Evolutionary conservation across 768 basidiomycete species (phyloP).

Genomic region (Myochromella boudieri): DNA sequence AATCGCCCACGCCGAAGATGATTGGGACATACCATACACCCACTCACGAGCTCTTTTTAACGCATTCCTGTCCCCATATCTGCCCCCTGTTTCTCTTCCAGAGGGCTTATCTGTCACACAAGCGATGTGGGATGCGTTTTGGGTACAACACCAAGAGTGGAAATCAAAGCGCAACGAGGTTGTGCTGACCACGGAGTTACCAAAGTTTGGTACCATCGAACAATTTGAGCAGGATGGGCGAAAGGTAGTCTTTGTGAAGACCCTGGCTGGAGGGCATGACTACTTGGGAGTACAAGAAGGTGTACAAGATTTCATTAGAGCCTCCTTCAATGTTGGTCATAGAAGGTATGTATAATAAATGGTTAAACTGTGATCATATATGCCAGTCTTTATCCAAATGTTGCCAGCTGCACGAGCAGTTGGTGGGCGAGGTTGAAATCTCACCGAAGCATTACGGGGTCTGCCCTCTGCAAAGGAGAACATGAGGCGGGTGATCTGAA

Average conservation of each 20-base stretch:
- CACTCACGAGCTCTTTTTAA: conserved; percentile 78
- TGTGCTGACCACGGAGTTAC: conserved; percentile 45
- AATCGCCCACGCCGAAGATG: conserved; percentile 77
- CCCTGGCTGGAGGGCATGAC: conserved; percentile 63
- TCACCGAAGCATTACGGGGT: no score
- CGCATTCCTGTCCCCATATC: conserved; percentile 61
- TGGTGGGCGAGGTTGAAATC: no score
- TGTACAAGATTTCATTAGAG: conserved; percentile 63
- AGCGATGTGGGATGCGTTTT: conserved; percentile 46
- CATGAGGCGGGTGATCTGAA: no score
- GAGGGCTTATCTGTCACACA: conserved; percentile 21
- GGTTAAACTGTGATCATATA: no score
- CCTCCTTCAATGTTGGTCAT: conserved; percentile 28
- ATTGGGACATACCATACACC: conserved; percentile 73
- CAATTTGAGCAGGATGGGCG: conserved; percentile 46
- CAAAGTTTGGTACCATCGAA: conserved; percentile 58
- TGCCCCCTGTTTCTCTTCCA: conserved; percentile 45
- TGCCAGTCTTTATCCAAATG: no score
- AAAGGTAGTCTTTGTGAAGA: conserved; percentile 60
- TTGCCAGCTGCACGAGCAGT: no score
- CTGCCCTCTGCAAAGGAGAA: no score
- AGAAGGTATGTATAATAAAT: not conserved
- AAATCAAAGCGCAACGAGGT: conserved; percentile 40
- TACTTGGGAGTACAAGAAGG: conserved; percentile 67
- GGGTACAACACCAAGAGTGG: conserved; percentile 38